Evolutionary conservation across 495 filamentous ascomycete species (phyloP).

Genomic region (Coniosporium apollinis): DNA sequence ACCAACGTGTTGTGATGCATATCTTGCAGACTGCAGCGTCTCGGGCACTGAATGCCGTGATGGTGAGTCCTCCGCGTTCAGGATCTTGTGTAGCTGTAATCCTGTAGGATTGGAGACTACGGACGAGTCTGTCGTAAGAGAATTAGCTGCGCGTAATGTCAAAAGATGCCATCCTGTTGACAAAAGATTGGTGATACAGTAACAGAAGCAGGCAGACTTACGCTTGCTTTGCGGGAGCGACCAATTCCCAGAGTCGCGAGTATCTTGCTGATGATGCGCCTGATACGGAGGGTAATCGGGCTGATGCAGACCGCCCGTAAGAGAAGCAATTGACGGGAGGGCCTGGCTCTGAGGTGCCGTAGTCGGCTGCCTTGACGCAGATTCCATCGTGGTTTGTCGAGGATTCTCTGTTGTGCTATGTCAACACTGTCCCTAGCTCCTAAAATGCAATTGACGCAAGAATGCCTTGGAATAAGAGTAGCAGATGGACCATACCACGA

Average conservation of each 20-base stretch:
- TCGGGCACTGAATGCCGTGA: constrained; percentile 19
- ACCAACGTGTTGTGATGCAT: constrained; percentile 10
- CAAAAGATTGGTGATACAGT: background rate
- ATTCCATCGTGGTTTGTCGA: no score
- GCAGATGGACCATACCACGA: no score
- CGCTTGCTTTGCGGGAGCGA: constrained; percentile 19
- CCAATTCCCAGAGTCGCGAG: constrained; percentile 21
- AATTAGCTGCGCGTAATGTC: constrained; percentile 1
- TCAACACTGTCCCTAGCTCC: no score
- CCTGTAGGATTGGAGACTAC: constrained; percentile 20
- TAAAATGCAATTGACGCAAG: no score
- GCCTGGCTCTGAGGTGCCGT: no score
- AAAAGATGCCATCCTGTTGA: background rate
- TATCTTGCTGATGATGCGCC: no score
- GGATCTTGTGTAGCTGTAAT: constrained; percentile 23
- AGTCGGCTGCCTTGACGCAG: no score
- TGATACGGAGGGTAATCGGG: no score
- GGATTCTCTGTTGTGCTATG: no score
- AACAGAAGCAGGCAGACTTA: constrained; percentile 5
- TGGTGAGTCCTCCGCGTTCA: constrained; percentile 26
- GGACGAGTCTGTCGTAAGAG: constrained; percentile 18
- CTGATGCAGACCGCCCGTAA: no score
- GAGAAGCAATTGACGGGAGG: no score
- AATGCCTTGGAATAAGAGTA: no score
- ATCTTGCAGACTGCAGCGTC: constrained; percentile 21